Evolutionary conservation across 352 stramenopile species (phyloP).

Genomic region (Globisporangium acanthophoron): DNA sequence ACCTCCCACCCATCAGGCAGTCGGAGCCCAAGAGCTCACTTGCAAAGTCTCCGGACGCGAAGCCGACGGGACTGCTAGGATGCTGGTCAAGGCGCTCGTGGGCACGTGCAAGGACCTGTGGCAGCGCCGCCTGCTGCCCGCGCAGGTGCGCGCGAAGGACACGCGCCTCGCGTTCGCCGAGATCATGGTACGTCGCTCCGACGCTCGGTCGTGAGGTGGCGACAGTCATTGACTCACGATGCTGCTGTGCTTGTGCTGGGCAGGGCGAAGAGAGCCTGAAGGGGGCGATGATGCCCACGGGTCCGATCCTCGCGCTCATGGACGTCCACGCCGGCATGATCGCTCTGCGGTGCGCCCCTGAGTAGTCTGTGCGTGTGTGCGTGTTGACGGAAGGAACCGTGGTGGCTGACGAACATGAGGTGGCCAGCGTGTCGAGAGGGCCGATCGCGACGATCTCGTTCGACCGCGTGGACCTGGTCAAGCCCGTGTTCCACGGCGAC

Average conservation of each 20-base stretch:
- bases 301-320: conserved; percentile 50
- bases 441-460: conserved; percentile 47
- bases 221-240: no score
- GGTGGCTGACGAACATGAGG: no score
- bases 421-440: conserved; percentile 22
- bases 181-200: conserved; percentile 36
- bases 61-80: background rate
- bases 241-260: background rate
- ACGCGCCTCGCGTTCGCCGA: conserved; percentile 50
- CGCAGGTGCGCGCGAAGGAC: conserved; percentile 41
- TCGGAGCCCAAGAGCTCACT: no score
- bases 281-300: conserved; percentile 35
- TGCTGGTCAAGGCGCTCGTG: conserved; percentile 41
- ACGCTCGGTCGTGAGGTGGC: no score
- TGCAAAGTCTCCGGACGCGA: no score
- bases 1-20: no score
- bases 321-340: conserved; percentile 44
- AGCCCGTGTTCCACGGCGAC: conserved; percentile 50
- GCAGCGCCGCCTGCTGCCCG: conserved; percentile 35
- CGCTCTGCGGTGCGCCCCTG: conserved; percentile 19
- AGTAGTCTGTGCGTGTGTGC: background rate
- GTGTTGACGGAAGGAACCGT: background rate
- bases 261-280: conserved; percentile 48
- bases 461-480: conserved; percentile 47
- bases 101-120: conserved; percentile 35